phyloP scores from a whole-genome alignment of 1,139 yeast genomes.

The Yamadazyma dendronema region DNA sequence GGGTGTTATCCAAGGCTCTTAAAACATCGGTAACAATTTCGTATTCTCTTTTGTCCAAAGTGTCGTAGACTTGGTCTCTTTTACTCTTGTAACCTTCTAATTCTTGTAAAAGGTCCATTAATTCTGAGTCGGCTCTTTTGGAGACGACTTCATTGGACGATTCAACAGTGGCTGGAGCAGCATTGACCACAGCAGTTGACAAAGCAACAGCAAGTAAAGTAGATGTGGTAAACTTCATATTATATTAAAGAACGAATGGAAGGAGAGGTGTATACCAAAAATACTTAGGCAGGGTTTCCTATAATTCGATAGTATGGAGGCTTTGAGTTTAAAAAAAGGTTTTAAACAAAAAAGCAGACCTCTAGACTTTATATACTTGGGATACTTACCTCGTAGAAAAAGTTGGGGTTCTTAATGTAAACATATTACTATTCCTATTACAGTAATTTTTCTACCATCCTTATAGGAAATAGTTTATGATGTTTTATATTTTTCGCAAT shows the following conservation, averaged over 20 bases:
- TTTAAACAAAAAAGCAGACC: neutral
- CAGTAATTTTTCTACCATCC: slow-evolving; percentile 8
- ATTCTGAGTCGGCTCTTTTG: slow-evolving; percentile 16
- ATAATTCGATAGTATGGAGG: neutral
- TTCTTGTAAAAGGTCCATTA: slow-evolving; percentile 21
- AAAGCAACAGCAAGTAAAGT: slow-evolving; percentile 30
- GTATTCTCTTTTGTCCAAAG: slow-evolving; percentile 31
- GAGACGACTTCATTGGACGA: slow-evolving; percentile 6
- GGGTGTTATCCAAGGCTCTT: slow-evolving; percentile 37
- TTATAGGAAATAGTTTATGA: neutral
- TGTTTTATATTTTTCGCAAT: slow-evolving; percentile 3
- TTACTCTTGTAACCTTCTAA: slow-evolving; percentile 23
- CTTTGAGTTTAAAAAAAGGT: neutral
- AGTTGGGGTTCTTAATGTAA: slow-evolving; percentile 5
- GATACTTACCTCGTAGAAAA: neutral
- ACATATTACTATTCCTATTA: slow-evolving; percentile 11
- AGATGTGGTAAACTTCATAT: slow-evolving; percentile 29
- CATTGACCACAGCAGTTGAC: slow-evolving; percentile 22
- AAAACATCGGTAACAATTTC: slow-evolving; percentile 43
- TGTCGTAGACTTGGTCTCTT: slow-evolving; percentile 30
- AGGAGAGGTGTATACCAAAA: neutral
- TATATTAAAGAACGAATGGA: slow-evolving; percentile 4
- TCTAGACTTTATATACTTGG: neutral
- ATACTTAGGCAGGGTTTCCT: neutral
- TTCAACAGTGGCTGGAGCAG: slow-evolving; percentile 26